phyloP scores from a whole-genome alignment of 2,329 filamentous ascomycete genomes.

The Fusarium sp. region DNA sequence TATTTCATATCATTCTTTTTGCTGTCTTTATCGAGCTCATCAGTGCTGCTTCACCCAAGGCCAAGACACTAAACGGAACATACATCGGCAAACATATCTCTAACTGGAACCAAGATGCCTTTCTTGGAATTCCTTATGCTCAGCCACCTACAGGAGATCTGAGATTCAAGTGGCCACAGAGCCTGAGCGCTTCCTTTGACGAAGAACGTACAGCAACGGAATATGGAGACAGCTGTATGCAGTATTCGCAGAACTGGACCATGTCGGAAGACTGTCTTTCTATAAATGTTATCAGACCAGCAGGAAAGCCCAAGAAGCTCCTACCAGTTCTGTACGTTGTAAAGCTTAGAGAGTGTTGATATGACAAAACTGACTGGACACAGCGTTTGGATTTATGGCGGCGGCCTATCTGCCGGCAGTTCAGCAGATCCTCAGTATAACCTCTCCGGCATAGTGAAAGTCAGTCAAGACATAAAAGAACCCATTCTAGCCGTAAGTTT shows the following conservation, averaged over 20 bases:
- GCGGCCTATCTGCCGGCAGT: conserved; percentile 64
- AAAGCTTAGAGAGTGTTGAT: rapidly evolving
- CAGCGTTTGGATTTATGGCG: conserved; percentile 69
- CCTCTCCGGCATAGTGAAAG: conserved; percentile 56
- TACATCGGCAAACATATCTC: conserved; percentile 49
- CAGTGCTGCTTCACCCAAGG: conserved; percentile 26
- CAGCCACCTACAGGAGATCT: conserved; percentile 53
- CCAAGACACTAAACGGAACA: conserved; percentile 43
- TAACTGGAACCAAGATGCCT: conserved; percentile 53
- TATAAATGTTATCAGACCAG: conserved; percentile 57
- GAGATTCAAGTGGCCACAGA: conserved; percentile 53
- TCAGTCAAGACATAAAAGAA: conserved; percentile 62
- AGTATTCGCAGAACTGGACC: conserved; percentile 57
- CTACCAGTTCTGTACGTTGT: conserved; percentile 53
- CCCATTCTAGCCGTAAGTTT: conserved; percentile 66
- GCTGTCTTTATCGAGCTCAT: neutral
- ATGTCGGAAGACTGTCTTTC: conserved; percentile 63
- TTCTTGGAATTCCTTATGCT: conserved; percentile 56
- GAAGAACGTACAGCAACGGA: conserved; percentile 54
- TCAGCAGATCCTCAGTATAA: conserved; percentile 60
- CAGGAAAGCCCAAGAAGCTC: conserved; percentile 47
- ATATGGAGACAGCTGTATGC: conserved; percentile 61
- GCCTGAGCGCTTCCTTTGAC: conserved; percentile 50
- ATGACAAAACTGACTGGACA: neutral
- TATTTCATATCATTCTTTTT: neutral